A percentile compares a stretch with the other conserved stretches of the same genome.
Evolutionary conservation across 2,329 filamentous ascomycete species (phyloP).

Genomic region (Colletotrichum sp.): DNA sequence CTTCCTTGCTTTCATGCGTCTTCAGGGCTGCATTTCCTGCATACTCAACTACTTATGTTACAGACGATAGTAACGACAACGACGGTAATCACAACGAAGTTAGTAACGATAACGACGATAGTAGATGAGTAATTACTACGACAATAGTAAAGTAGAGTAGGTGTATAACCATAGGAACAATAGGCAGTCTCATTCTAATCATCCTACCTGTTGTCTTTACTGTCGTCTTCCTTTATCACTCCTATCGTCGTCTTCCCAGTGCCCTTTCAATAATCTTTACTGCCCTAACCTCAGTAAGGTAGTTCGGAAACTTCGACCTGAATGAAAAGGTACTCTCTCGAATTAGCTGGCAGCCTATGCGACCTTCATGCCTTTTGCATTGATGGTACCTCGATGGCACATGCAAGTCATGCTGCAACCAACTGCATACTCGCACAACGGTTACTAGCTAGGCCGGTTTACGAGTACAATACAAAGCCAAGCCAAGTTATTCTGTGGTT

Average conservation of each 20-base stretch:
- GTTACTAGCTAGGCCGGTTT: neutral
- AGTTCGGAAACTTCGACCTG: neutral
- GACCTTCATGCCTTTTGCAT: neutral
- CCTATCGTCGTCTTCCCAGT: neutral
- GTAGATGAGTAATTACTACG: too few species aligned
- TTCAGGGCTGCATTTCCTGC: accelerated
- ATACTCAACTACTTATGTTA: too few species aligned
- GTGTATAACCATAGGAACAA: too few species aligned
- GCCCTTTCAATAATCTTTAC: neutral
- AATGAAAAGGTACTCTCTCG: neutral
- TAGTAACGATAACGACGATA: too few species aligned
- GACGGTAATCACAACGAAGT: too few species aligned
- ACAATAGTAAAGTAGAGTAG: too few species aligned
- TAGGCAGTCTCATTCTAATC: neutral
- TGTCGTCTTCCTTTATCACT: neutral
- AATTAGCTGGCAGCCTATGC: neutral
- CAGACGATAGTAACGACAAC: too few species aligned
- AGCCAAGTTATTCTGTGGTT: neutral
- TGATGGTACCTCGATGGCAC: neutral
- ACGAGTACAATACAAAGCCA: neutral
- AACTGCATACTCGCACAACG: neutral
- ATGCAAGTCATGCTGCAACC: neutral
- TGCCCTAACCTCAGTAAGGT: neutral
- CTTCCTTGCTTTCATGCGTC: too few species aligned
- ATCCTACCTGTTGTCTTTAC: neutral